phyloP scores from a whole-genome alignment of 2,329 filamentous ascomycete genomes.

The Colletotrichum trifolii region DNA sequence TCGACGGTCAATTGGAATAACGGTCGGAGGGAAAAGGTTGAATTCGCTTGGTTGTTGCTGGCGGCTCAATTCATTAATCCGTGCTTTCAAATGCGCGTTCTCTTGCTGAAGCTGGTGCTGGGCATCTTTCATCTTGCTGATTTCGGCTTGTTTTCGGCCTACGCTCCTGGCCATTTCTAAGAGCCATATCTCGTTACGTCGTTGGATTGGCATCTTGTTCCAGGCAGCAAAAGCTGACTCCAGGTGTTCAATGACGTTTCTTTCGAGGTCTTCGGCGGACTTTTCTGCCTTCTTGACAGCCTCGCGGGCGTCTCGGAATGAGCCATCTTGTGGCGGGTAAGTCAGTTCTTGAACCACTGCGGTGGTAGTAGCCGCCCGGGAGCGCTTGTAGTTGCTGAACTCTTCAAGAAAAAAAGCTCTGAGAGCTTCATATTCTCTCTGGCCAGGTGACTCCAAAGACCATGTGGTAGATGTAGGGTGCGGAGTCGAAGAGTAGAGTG shows the following conservation, averaged over 20 bases:
- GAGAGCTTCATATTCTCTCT: constrained; percentile 79
- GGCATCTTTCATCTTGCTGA: constrained; percentile 61
- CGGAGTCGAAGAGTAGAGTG: constrained; percentile 83
- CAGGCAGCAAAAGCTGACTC: constrained; percentile 83
- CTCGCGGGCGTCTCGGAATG: constrained; percentile 56
- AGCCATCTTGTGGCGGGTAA: constrained; percentile 56
- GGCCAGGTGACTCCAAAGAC: constrained; percentile 80
- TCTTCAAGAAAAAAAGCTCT: constrained; percentile 73
- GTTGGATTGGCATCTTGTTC: constrained; percentile 69
- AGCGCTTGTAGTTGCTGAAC: constrained; percentile 73
- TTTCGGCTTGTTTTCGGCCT: constrained; percentile 66
- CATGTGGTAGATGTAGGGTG: constrained; percentile 83
- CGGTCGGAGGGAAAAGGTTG: constrained; percentile 62
- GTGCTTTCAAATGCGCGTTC: constrained; percentile 64
- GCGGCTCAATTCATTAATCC: constrained; percentile 69
- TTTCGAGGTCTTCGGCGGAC: constrained; percentile 70
- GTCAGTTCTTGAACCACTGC: constrained; percentile 61
- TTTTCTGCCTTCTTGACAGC: constrained; percentile 60
- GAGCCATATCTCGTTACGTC: constrained; percentile 69
- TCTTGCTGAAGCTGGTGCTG: constrained; percentile 67
- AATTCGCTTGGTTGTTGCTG: constrained; percentile 71
- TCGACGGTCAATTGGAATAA: constrained; percentile 62
- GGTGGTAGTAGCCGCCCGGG: constrained; percentile 62
- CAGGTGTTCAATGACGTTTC: constrained; percentile 78
- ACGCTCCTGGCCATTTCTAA: constrained; percentile 71